These are phyloP conservation scores for Mycosarcoma maydis DNA, from an alignment of 1,284 basidiomycete genomes.

Conservation along the genomic window DNA sequence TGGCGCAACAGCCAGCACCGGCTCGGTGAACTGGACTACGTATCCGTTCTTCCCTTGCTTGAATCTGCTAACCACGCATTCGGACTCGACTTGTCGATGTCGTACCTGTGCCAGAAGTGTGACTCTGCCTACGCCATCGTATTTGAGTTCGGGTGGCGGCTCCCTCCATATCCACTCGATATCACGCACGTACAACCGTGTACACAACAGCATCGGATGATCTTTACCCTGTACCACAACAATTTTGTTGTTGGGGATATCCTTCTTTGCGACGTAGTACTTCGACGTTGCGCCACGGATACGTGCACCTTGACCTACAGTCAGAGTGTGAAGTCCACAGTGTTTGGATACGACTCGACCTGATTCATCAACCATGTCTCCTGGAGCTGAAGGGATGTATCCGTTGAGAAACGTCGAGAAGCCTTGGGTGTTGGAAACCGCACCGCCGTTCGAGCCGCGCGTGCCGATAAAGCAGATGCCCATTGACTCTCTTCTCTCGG, in stretches of 20 bases:
- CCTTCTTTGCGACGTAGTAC: constrained; percentile 82
- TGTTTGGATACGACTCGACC: constrained; percentile 76
- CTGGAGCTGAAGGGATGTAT: constrained; percentile 78
- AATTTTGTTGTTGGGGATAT: constrained; percentile 73
- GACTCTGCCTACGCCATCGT: constrained; percentile 70
- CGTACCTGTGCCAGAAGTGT: constrained; percentile 78
- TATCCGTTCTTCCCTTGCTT: constrained; percentile 5
- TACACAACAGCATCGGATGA: constrained; percentile 75
- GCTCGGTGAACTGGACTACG: constrained; percentile 71
- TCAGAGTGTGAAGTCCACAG: constrained; percentile 84
- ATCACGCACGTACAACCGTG: constrained; percentile 13
- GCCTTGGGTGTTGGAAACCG: constrained; percentile 18
- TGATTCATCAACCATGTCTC: constrained; percentile 75
- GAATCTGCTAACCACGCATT: constrained; percentile 68
- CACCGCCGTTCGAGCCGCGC: constrained; percentile 66
- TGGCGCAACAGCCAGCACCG: constrained; percentile 77
- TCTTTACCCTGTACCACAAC: constrained; percentile 80
- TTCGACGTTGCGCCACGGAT: constrained; percentile 74
- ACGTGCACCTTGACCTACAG: constrained; percentile 82
- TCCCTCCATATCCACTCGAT: constrained; percentile 45
- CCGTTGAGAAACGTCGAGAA: constrained; percentile 68
- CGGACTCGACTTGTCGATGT: constrained; percentile 75
- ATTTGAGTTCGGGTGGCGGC: constrained; percentile 66
- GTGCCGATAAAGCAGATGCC: constrained; percentile 93
- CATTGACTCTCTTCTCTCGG: constrained; percentile 86